Conservation (phyloP, 2,329 filamentous ascomycete genomes). For the Ophiostoma sp. region DNA sequence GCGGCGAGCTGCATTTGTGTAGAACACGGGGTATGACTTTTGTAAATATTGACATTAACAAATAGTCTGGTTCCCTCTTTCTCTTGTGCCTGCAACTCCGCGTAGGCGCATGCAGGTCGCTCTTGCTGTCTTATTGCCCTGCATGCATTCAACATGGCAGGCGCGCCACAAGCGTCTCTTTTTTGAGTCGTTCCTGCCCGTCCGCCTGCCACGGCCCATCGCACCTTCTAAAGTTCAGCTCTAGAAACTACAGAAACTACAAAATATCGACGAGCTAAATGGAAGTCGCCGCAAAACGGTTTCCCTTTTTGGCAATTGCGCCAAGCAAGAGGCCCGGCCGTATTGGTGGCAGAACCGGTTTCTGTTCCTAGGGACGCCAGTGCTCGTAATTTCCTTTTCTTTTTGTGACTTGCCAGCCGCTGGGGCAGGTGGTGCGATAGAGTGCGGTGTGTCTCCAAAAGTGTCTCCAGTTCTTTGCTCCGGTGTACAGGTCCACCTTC, state of each 20-base stretch:
- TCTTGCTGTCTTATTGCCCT: conserved; percentile 13
- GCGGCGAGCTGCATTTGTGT: conserved; percentile 13
- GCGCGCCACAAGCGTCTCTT: background rate
- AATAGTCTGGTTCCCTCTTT: background rate
- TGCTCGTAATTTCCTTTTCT: conserved; percentile 18
- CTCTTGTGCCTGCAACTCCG: background rate
- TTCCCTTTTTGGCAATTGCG: conserved; percentile 19
- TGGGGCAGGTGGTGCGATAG: background rate
- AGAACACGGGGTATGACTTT: background rate
- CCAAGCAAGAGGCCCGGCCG: background rate
- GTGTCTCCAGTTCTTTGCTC: conserved; percentile 8
- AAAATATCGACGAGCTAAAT: background rate
- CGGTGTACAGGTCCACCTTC: conserved; percentile 19
- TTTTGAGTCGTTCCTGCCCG: background rate
- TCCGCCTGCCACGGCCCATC: background rate
- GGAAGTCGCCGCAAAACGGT: conserved; percentile 9
- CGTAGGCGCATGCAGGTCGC: background rate
- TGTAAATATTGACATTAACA: background rate
- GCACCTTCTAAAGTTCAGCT: background rate
- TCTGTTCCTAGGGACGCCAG: background rate
- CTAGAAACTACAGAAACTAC: background rate
- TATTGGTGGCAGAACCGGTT: conserved; percentile 6
- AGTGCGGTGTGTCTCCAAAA: background rate
- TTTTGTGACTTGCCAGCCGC: background rate
- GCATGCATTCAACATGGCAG: background rate